Conservation (phyloP, 2,329 filamentous ascomycete species). For the Cryphonectria parasitica region DNA sequence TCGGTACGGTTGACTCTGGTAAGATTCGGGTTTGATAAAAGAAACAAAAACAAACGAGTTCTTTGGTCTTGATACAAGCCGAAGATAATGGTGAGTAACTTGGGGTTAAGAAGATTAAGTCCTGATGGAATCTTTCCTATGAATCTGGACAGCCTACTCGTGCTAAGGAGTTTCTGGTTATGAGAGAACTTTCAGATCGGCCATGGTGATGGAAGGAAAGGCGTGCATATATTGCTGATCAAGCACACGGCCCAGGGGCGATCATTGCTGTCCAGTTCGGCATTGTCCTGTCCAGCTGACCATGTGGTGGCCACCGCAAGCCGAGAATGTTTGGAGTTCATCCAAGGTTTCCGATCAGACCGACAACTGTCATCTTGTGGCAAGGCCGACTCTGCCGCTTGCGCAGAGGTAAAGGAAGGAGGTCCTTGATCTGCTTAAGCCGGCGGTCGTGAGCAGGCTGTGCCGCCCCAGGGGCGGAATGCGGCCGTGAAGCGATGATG, state of each 20-base stretch:
- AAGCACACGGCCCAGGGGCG: not conserved
- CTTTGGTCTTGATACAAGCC: not conserved
- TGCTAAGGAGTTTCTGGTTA: not conserved
- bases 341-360: not conserved
- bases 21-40: not conserved
- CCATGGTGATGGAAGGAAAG: conserved; percentile 8
- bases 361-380: conserved; percentile 5
- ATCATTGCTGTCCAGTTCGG: not conserved
- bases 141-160: not conserved
- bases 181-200: not conserved
- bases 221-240: conserved; percentile 22
- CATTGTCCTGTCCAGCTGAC: conserved; percentile 8
- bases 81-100: too few relatives aligned
- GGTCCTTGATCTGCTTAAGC: conserved; percentile 23
- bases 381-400: conserved; percentile 16
- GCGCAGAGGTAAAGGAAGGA: conserved; percentile 17
- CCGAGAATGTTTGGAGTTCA: conserved; percentile 19
- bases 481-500: conserved; percentile 21
- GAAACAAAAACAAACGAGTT: too few relatives aligned
- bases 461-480: conserved; percentile 19
- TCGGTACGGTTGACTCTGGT: conserved; percentile 9
- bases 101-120: not conserved
- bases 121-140: not conserved
- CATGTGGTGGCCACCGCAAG: conserved; percentile 17
- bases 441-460: conserved; percentile 16